These are phyloP conservation scores for Thinopyrum elongatum DNA, from an alignment of 176 grass and related monocot genomes.

Conservation along the genomic window DNA sequence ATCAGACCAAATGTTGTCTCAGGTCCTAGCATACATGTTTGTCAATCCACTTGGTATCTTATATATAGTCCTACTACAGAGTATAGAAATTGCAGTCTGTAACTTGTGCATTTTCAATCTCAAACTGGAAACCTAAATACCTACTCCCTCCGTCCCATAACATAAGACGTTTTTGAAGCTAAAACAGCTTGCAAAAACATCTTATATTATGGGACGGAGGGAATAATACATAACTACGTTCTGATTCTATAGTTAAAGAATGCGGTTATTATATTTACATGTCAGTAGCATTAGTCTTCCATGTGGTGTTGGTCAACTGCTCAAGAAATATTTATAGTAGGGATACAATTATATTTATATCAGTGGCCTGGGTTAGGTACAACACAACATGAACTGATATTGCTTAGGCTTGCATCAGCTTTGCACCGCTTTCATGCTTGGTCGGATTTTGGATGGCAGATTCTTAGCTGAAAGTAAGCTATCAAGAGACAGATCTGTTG, in stretches of 20 bases:
- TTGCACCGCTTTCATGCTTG: neutral
- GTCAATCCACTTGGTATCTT: neutral
- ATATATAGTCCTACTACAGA: neutral
- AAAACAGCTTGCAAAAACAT: too few relatives aligned
- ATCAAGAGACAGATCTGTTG: neutral
- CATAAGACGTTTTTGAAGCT: too few relatives aligned
- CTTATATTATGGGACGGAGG: too few relatives aligned
- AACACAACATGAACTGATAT: slow-evolving; percentile 3
- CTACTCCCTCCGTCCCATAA: too few relatives aligned
- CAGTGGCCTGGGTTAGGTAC: neutral
- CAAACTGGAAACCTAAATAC: neutral
- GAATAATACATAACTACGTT: neutral
- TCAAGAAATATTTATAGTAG: slow-evolving; percentile 14
- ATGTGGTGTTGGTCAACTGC: slow-evolving; percentile 28
- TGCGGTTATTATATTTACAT: neutral
- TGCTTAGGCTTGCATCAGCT: slow-evolving; percentile 14
- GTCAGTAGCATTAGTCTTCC: neutral
- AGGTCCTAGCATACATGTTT: neutral
- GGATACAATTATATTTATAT: neutral
- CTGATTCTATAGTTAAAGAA: slow-evolving; percentile 20
- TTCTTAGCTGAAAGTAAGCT: neutral
- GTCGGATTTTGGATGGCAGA: neutral
- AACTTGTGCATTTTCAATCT: neutral
- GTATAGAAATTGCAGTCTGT: too few relatives aligned
- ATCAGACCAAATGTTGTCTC: neutral